phyloP scores from a whole-genome alignment of 2,329 filamentous ascomycete species.

The Cladophialophora immunda region DNA sequence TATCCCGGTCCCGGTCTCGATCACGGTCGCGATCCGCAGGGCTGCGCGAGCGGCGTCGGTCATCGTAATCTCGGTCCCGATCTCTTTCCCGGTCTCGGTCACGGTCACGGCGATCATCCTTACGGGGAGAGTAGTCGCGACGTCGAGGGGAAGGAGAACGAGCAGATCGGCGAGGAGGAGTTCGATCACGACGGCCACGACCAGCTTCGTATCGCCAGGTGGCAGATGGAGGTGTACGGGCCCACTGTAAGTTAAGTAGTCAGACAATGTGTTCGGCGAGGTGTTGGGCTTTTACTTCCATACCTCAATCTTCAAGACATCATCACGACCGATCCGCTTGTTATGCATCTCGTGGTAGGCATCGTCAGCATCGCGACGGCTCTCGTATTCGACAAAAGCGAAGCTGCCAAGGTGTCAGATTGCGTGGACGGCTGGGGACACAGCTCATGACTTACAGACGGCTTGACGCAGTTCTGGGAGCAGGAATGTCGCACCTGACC shows the following conservation, averaged over 20 bases:
- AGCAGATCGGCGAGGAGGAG: constrained; percentile 78
- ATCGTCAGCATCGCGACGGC: constrained; percentile 96
- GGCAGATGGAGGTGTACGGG: constrained; percentile 94
- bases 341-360: constrained; percentile 99
- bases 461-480: constrained; percentile 90
- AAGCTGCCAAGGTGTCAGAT: constrained; percentile 67
- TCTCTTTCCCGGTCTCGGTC: constrained; percentile 75
- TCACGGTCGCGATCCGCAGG: constrained; percentile 54
- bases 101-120: constrained; percentile 83
- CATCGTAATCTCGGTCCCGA: constrained; percentile 60
- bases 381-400: constrained; percentile 99
- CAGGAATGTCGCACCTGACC: constrained; percentile 97
- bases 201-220: constrained; percentile 97
- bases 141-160: constrained; percentile 69
- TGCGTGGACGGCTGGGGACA: constrained; percentile 40
- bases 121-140: constrained; percentile 82
- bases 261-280: neutral
- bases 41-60: constrained; percentile 24
- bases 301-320: constrained; percentile 97
- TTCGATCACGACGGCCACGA: constrained; percentile 66
- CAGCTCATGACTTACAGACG: constrained; percentile 78
- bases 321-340: constrained; percentile 95
- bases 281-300: constrained; percentile 42
- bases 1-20: constrained; percentile 67
- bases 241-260: constrained; percentile 72